Base-by-base conservation (phyloP, 257 asterid genomes). In the Jasminum sambac region DNA sequence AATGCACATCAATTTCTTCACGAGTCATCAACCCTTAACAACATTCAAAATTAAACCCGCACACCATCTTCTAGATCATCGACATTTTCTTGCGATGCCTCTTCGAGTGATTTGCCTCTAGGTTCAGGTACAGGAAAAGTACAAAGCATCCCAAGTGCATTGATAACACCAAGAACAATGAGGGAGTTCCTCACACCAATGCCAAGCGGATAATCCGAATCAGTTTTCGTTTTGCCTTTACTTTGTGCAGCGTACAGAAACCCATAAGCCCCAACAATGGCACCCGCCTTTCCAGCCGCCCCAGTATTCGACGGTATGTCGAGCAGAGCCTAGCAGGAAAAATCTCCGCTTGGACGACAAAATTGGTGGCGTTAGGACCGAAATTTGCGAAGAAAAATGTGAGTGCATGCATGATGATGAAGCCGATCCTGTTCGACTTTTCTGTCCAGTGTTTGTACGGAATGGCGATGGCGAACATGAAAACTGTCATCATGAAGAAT, bases 401-500 rank as follows among this genome's bases (percentile, higher is more conserved):
- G 0, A 84, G 67, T 1, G 81, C 61, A 52, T 84, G 81, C 76
- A 84, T 81, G 24, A 69, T 19, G 25, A 84, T 61, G 17, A 84
- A 84, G 36, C 88, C 88, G 5, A 79, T 72, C 36, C 80, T 60
- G 69, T 84, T 42, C 0, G 40, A 73, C 11, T 43, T 76, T 3
- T 44, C 50, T 4, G 73, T 74, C 88, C 86, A 84, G 62, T 78
- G 83, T 4, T 78, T 19, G 40, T 84, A 84, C 0, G 88, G 88
- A 38, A 84, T 64, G 19, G 86, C 88, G 1, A 84, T 19, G 14
- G 84, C 86, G 48, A 84, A 84, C 86, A 81, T 84, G 76, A 84
- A 84, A 0, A 84, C 84, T 0, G 84, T 84, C 88, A 84, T 84
- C 76, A 84, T 74, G 75, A 84, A 78, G 74, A 84, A 84, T 14